These are phyloP conservation scores for Bacidia rubella DNA, from an alignment of 495 filamentous ascomycete genomes.

Conservation along the genomic window DNA sequence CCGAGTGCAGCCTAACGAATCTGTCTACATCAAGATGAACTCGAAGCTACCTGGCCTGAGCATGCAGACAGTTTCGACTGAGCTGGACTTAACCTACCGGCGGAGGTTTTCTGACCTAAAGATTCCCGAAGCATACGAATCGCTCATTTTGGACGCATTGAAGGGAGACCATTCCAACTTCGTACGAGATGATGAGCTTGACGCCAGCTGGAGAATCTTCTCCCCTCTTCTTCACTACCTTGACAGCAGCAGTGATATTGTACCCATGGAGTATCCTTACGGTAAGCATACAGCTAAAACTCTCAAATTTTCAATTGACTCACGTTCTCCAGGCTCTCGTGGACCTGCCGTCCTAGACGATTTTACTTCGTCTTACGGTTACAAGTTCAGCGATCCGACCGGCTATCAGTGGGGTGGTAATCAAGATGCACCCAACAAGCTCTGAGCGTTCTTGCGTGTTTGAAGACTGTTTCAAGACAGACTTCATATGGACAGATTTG, in stretches of 20 bases:
- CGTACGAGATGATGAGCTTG: slow-evolving; percentile 95
- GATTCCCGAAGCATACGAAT: slow-evolving; percentile 99
- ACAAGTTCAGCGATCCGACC: slow-evolving; percentile 95
- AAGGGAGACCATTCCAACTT: slow-evolving; percentile 99
- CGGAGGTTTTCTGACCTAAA: slow-evolving; percentile 97
- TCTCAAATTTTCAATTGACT: neutral
- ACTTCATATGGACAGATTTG: neutral
- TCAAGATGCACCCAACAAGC: slow-evolving; percentile 6
- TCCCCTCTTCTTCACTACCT: slow-evolving; percentile 94
- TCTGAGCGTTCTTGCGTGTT: neutral
- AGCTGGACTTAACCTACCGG: slow-evolving; percentile 96
- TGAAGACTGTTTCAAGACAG: neutral
- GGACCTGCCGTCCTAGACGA: slow-evolving; percentile 94
- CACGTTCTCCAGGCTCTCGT: slow-evolving; percentile 57
- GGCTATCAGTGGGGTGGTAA: slow-evolving; percentile 71
- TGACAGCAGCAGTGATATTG: slow-evolving; percentile 97
- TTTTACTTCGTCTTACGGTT: slow-evolving; percentile 94
- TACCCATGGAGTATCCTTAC: slow-evolving; percentile 99
- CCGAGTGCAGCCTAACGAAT: slow-evolving; percentile 98
- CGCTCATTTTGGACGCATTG: slow-evolving; percentile 88
- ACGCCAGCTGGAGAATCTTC: slow-evolving; percentile 98
- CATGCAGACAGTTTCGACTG: slow-evolving; percentile 99
- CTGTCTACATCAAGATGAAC: slow-evolving; percentile 99
- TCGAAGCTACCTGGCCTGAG: slow-evolving; percentile 95
- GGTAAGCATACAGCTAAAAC: slow-evolving; percentile 43